A percentile compares a stretch with the other conserved stretches of the same genome.
Evolutionary conservation across 2,329 filamentous ascomycete genomes (phyloP).

Genomic region (Colletotrichum sp.): DNA sequence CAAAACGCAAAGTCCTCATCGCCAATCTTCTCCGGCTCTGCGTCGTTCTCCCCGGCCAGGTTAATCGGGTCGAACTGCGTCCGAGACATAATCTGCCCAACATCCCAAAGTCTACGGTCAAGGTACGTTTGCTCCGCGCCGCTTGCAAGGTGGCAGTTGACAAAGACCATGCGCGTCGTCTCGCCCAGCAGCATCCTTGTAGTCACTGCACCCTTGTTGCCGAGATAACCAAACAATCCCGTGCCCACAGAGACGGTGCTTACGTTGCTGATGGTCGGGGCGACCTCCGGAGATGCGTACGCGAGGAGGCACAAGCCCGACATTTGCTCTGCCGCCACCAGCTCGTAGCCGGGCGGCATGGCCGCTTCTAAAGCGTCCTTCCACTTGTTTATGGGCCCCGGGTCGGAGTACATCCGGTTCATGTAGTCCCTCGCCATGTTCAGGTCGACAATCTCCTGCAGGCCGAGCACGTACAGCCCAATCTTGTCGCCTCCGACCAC

Average conservation of each 20-base stretch:
- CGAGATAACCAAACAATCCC: constrained; percentile 89
- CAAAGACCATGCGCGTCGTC: constrained; percentile 85
- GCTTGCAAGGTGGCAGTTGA: constrained; percentile 91
- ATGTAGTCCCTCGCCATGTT: constrained; percentile 81
- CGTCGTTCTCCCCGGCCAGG: constrained; percentile 67
- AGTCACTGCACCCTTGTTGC: constrained; percentile 91
- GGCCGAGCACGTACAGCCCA: constrained; percentile 85
- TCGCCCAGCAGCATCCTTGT: constrained; percentile 86
- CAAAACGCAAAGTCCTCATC: constrained; percentile 95
- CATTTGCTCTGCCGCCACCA: constrained; percentile 83
- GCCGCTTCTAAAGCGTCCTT: constrained; percentile 76
- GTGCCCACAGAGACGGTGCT: constrained; percentile 87
- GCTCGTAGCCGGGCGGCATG: constrained; percentile 77
- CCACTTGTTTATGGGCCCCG: constrained; percentile 76
- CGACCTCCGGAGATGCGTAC: constrained; percentile 81
- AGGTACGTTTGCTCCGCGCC: constrained; percentile 79
- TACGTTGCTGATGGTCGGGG: constrained; percentile 77
- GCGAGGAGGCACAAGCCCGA: constrained; percentile 84
- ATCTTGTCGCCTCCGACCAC: constrained; percentile 71
- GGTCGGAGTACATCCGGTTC: constrained; percentile 73
- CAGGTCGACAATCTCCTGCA: constrained; percentile 93
- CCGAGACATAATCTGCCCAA: constrained; percentile 75
- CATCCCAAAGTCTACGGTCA: constrained; percentile 90
- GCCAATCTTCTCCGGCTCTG: constrained; percentile 74
- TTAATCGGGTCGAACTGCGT: constrained; percentile 79